A percentile compares a stretch with the other conserved stretches of the same genome.
These are phyloP conservation scores for Trypanosoma brucei DNA, from an alignment of 208 protist genomes.

Conservation along the genomic window DNA sequence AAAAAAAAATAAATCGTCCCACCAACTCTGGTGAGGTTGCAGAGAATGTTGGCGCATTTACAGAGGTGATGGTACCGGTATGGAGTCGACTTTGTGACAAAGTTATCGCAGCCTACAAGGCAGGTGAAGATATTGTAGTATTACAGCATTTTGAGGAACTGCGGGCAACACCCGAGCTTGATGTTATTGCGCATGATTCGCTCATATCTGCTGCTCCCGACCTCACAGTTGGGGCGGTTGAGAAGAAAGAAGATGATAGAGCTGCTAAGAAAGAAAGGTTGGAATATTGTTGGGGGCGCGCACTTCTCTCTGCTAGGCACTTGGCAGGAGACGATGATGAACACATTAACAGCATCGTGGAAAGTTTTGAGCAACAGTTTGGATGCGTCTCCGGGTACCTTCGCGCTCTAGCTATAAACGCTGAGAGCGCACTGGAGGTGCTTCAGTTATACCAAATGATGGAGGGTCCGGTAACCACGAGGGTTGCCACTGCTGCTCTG, in stretches of 20 bases:
- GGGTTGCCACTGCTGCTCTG: constrained; percentile 54
- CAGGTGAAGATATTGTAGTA: constrained; percentile 41
- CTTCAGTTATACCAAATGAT: constrained; percentile 26
- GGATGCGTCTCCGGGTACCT: constrained; percentile 58
- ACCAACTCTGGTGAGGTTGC: background rate
- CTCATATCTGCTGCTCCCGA: too few species aligned
- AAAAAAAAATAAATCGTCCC: background rate
- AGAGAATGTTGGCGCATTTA: background rate
- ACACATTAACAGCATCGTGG: constrained; percentile 61
- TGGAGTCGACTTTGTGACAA: constrained; percentile 21
- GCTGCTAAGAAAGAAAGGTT: constrained; percentile 10
- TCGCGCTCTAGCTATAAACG: constrained; percentile 34
- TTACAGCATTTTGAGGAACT: constrained; percentile 79
- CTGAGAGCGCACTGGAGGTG: constrained; percentile 32
- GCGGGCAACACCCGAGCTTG: constrained; percentile 33
- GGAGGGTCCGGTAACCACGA: constrained; percentile 35
- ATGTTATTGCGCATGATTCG: background rate
- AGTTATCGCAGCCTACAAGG: constrained; percentile 37
- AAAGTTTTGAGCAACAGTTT: constrained; percentile 60
- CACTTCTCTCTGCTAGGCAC: constrained; percentile 47
- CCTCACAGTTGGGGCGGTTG: too few species aligned
- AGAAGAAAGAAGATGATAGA: background rate
- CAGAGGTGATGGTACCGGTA: background rate
- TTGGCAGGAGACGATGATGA: constrained; percentile 57
- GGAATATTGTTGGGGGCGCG: constrained; percentile 59